Base-by-base conservation (phyloP, 306 rosid genomes). In the Cicer pinnatifidum region DNA sequence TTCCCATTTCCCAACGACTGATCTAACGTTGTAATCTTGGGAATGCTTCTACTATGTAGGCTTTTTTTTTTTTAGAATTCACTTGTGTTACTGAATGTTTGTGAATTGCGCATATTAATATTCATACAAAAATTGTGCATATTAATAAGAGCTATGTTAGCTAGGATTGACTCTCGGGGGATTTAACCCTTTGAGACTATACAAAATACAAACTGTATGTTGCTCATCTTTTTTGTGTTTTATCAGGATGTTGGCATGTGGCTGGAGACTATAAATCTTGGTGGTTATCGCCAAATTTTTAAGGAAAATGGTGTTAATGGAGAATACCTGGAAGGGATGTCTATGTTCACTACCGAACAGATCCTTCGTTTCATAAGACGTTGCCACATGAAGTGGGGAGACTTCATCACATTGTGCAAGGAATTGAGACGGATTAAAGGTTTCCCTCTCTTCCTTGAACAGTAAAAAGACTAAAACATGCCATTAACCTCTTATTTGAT, bases 331-430 rank as follows among this genome's bases (percentile, higher is more conserved):
- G 99, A 94, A 87, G 96, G 99, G 71, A 91, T 94, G 97, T 94
- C 97, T 63, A 91, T 94, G 99, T 94, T 94, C 83, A 94, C 99
- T 0, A 94, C 99, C 16, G 99, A 94, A 57, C 99, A 94, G 81
- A 94, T 94, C 80, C 98, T 94, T 77, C 97, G 98, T 44, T 94
- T 94, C 80, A 94, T 91, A 71, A 87, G 98, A 88, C 94, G 97
- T 59, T 91, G 98, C 77, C 98, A 91, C 89, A 89, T 94, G 98
- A 94, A 88, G 85, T 91, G 97, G 99, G 97, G 99, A 67, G 99
- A 94, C 78, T 94, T 94, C 84, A 94, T 94, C 75, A 94, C 97
- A 3, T 84, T 94, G 63, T 94, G 99, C 81, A 91, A 91, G 91
- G 99, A 94, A 76, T 90, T 94, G 44, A 92, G 99, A 84, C 95